Evolutionary conservation across 2,329 filamentous ascomycete genomes (phyloP).

Genomic region (Trichoderma cornu-damae): DNA sequence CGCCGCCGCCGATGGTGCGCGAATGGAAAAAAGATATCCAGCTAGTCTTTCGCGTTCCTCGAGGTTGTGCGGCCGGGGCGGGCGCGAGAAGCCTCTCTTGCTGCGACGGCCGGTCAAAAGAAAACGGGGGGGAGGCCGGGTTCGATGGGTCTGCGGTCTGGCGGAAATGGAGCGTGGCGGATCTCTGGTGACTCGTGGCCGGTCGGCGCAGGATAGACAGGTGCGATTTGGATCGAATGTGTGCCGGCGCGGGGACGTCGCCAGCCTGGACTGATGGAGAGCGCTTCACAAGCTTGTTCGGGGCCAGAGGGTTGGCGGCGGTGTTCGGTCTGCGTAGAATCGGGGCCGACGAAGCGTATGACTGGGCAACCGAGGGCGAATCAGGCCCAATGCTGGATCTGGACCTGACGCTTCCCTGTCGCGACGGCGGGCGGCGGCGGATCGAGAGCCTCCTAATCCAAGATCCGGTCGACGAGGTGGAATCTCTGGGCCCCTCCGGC

Average conservation of each 20-base stretch:
- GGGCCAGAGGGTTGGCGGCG: constrained; percentile 45
- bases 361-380: constrained; percentile 60
- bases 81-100: constrained; percentile 30
- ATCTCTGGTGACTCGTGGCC: constrained; percentile 74
- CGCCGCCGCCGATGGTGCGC: constrained; percentile 24
- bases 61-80: constrained; percentile 22
- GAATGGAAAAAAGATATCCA: constrained; percentile 58
- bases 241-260: constrained; percentile 37
- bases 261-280: constrained; percentile 51
- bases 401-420: constrained; percentile 59
- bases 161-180: constrained; percentile 56
- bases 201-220: constrained; percentile 64
- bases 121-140: constrained; percentile 27
- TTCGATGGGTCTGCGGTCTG: constrained; percentile 28
- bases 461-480: constrained; percentile 57
- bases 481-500: constrained; percentile 49
- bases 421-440: constrained; percentile 61
- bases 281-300: constrained; percentile 76
- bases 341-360: constrained; percentile 61
- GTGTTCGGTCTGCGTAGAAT: constrained; percentile 46
- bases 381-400: constrained; percentile 61
- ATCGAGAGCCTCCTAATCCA: constrained; percentile 70
- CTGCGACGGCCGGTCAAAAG: constrained; percentile 33
- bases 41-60: constrained; percentile 21
- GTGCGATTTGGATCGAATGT: constrained; percentile 53